Conservation (phyloP, 441 rosid genomes). For the Bruguiera hainesii region DNA sequence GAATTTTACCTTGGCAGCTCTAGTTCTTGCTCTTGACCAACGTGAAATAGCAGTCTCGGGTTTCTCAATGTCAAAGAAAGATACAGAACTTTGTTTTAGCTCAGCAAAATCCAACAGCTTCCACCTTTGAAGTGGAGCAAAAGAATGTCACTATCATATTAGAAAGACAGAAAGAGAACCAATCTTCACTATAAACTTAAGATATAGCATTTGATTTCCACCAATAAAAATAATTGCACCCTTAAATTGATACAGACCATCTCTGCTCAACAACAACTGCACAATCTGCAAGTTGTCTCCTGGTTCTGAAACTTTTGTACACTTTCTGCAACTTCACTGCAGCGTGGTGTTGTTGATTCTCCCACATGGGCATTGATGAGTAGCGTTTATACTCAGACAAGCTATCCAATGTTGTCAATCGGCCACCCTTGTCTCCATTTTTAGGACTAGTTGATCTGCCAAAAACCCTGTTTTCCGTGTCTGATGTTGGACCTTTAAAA, state of each 20-base stretch:
- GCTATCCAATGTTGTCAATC: conserved; percentile 17
- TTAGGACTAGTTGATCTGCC: conserved; percentile 21
- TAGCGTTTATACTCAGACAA: conserved; percentile 26
- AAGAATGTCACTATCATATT: not conserved
- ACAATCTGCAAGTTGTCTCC: conserved; percentile 91
- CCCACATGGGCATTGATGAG: not conserved
- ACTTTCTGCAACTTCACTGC: conserved; percentile 85
- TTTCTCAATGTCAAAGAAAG: conserved; percentile 86
- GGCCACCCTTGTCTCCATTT: conserved; percentile 19
- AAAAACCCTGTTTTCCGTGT: conserved; percentile 21
- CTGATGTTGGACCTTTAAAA: conserved; percentile 27
- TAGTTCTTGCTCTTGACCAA: conserved; percentile 94
- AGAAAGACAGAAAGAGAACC: no score
- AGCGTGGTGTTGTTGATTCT: conserved; percentile 40
- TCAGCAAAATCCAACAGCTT: conserved; percentile 95
- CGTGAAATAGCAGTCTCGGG: conserved; percentile 86
- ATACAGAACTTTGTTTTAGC: conserved; percentile 87
- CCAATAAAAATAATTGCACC: not conserved
- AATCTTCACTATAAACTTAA: no score
- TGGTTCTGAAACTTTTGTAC: conserved; percentile 85
- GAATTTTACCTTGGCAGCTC: conserved; percentile 69
- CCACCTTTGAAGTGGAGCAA: conserved; percentile 54
- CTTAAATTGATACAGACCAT: conserved; percentile 43
- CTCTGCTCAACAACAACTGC: conserved; percentile 92
- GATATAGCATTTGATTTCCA: no score